Base-by-base conservation (phyloP, 176 grass and related monocot species). In the Oryza longistaminata region DNA sequence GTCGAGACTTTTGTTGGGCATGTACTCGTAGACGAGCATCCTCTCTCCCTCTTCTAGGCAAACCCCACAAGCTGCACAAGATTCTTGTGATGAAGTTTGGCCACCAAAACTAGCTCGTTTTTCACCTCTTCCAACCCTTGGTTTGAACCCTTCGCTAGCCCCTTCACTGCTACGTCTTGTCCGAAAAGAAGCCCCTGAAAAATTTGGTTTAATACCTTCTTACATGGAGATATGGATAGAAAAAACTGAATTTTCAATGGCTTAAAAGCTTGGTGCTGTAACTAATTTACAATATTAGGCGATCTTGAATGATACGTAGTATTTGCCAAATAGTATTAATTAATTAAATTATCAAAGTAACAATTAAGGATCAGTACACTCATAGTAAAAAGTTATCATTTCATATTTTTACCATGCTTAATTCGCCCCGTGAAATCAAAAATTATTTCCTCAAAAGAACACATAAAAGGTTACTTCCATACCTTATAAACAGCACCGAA, bases 401-500 rank as follows among this genome's bases (percentile, higher is more conserved):
- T 35, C 34, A 35, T 35, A 35, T n/a, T n/a, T 35, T 35, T 35
- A 35, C 34, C 34, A 35, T 35, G 34, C 34, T 35, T 35, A 35
- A 35, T 35, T 35, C 3, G 34, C 3, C 34, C 34, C 2, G 3
- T 35, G 34, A 35, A 35, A 35, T 35, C 34, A 35, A 4, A 4
- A 49, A 35, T 5, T 35, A 35, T 35, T 5, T 35, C 34, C 34
- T 35, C 34, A 35, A 33, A 33, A 33, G 3, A 35, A 35, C 34
- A n/a, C n/a, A 35, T 35, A 35, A 35, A 35, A 35, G 34, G 34
- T 4, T 35, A 35, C 34, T 35, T 4, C 34, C 34, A 35, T 35
- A 35, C 34, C 34, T 35, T 35, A 35, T 35, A 35, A 35, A 35
- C 85, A 37, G 64, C 26, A 62, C 85, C 85, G 11, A 87, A 87